Conservation (phyloP, 169 alveolate species). For the Plasmodium vinckei region DNA sequence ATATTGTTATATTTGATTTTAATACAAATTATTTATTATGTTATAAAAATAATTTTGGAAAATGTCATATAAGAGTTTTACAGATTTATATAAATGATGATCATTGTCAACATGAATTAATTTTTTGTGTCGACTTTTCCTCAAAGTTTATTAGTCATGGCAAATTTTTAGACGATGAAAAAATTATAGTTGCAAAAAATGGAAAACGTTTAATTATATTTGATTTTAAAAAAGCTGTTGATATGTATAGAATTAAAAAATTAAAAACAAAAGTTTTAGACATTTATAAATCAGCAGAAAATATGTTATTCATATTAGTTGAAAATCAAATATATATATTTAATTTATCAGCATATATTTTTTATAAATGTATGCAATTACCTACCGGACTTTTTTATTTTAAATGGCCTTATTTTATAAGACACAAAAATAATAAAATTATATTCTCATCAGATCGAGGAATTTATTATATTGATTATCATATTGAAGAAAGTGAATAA, state of each 20-base stretch:
- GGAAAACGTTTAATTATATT: conserved; percentile 71
- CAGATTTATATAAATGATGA: conserved; percentile 40
- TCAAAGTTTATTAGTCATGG: conserved; percentile 78
- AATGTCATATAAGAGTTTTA: conserved; percentile 76
- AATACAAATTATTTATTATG: conserved; percentile 71
- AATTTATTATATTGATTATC: conserved; percentile 64
- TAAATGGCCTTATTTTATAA: conserved; percentile 75
- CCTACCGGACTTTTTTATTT: conserved; percentile 71
- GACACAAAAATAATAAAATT: conserved; percentile 68
- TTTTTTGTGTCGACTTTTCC: conserved; percentile 77
- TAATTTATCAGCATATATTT: conserved; percentile 69
- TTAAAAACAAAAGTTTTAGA: conserved; percentile 73
- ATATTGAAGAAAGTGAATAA: conserved; percentile 50
- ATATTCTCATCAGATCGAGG: conserved; percentile 71
- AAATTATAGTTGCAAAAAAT: conserved; percentile 77
- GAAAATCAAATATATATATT: conserved; percentile 68
- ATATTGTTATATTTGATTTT: conserved; percentile 71
- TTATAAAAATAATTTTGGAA: conserved; percentile 73
- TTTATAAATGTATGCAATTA: conserved; percentile 52
- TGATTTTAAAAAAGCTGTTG: conserved; percentile 77
- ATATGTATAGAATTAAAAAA: conserved; percentile 77
- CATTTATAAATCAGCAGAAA: conserved; percentile 66
- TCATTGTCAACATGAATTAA: conserved; percentile 69
- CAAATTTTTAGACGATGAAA: conserved; percentile 76
- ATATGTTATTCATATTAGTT: conserved; percentile 74